Percentiles rank a stretch among this genome's conserved stretches.
phyloP scores from a whole-genome alignment of 306 rosid genomes.

The Comarum palustre region DNA sequence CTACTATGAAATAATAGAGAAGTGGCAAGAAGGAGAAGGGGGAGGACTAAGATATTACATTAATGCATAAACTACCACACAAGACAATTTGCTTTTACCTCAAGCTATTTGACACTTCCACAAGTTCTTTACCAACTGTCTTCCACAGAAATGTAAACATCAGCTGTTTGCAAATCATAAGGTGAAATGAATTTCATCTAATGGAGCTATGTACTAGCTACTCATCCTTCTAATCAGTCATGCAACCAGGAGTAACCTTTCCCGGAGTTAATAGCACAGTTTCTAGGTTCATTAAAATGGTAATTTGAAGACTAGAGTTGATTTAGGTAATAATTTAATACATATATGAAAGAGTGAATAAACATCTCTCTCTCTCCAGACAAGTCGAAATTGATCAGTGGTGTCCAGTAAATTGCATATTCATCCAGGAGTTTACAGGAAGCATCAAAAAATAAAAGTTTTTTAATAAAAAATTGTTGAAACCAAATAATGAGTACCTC shows the following conservation, averaged over 20 bases:
- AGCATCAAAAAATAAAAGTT: slow-evolving; percentile 14
- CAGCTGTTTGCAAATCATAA: not conserved
- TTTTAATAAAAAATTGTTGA: slow-evolving; percentile 15
- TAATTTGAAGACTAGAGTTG: not conserved
- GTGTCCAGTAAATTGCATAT: not conserved
- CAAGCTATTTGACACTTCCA: not conserved
- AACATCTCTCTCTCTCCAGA: slow-evolving; percentile 19
- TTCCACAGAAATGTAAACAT: not conserved
- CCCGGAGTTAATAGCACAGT: not conserved
- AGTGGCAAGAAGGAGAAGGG: not conserved
- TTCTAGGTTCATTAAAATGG: not conserved
- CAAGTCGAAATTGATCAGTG: not conserved
- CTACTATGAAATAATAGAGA: not conserved
- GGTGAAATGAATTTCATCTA: not conserved
- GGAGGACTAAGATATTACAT: not conserved
- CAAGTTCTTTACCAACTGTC: not conserved
- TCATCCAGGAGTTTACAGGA: not conserved
- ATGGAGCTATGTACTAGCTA: not conserved
- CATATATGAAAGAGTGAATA: not conserved
- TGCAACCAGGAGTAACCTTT: not conserved
- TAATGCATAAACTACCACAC: not conserved
- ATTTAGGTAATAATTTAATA: not conserved
- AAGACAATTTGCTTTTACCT: not conserved
- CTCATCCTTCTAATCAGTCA: not conserved
- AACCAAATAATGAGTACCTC: slow-evolving; percentile 54